Conservation (phyloP, 257 asterid genomes). For the Solanum verrucosum region DNA sequence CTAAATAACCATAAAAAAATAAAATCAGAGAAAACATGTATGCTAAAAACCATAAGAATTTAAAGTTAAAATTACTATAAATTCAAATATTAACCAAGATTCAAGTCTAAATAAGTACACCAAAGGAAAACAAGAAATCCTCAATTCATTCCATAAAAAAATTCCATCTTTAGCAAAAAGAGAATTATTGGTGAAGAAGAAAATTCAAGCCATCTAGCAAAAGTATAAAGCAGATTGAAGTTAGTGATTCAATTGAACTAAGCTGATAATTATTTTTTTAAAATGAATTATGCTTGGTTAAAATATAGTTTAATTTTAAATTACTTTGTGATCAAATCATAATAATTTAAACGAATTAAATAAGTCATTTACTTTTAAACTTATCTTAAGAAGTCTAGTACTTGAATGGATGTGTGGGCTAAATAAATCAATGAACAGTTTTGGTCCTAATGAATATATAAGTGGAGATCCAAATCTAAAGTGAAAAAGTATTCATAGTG, state of each 20-base stretch:
- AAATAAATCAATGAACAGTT: neutral
- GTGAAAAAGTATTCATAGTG: neutral
- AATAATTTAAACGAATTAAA: neutral
- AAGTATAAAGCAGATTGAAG: neutral
- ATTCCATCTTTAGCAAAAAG: neutral
- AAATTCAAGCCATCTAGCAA: neutral
- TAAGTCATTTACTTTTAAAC: neutral
- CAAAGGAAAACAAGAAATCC: neutral
- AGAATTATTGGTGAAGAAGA: neutral
- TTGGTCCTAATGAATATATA: neutral
- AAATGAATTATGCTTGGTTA: too few relatives aligned
- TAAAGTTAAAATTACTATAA: neutral
- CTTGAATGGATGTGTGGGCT: neutral
- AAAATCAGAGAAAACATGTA: too few relatives aligned
- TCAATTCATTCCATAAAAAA: neutral
- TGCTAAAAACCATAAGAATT: neutral
- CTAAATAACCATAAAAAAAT: neutral
- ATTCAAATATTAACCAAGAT: neutral
- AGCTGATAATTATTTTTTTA: too few relatives aligned
- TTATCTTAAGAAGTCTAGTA: neutral
- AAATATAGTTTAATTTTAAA: too few relatives aligned
- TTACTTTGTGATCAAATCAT: neutral
- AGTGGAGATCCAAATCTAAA: too few relatives aligned
- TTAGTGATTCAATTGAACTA: neutral
- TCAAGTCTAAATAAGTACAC: neutral